Evolutionary conservation across 208 protist species (phyloP).

Genomic region (Trypanosoma scelopori): DNA sequence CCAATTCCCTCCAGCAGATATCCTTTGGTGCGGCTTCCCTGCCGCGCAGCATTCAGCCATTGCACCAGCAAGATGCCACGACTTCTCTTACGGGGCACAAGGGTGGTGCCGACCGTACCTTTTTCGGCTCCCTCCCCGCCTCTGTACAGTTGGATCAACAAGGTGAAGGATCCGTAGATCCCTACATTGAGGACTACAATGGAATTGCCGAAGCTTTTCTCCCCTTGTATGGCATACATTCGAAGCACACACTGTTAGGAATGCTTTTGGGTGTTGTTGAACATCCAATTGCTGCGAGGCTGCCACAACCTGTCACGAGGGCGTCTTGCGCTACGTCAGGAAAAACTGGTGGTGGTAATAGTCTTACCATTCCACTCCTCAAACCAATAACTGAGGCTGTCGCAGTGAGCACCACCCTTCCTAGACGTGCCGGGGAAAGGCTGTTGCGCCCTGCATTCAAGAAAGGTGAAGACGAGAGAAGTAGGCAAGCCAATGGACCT

Average conservation of each 20-base stretch:
- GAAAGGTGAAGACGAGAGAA: not conserved
- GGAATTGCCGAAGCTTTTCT: slow-evolving; percentile 55
- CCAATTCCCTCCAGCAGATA: slow-evolving; percentile 72
- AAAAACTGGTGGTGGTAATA: not conserved
- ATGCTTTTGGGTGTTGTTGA: slow-evolving; percentile 53
- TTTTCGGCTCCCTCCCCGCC: slow-evolving; percentile 36
- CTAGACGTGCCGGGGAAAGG: not conserved
- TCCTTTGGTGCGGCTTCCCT: slow-evolving; percentile 14
- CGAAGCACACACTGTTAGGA: slow-evolving; percentile 61
- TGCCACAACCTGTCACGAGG: not conserved
- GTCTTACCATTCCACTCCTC: slow-evolving; percentile 17
- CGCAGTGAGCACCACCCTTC: not conserved
- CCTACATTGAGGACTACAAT: slow-evolving; percentile 76
- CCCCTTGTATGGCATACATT: slow-evolving; percentile 35
- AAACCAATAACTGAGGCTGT: slow-evolving; percentile 13
- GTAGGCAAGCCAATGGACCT: not conserved
- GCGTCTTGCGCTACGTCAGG: not conserved
- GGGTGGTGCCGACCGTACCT: slow-evolving; percentile 25
- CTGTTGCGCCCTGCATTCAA: slow-evolving; percentile 20
- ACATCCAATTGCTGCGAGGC: slow-evolving; percentile 31
- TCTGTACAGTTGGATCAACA: slow-evolving; percentile 31
- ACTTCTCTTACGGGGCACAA: slow-evolving; percentile 7
- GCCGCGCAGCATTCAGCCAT: slow-evolving; percentile 38
- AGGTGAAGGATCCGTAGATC: slow-evolving; percentile 31
- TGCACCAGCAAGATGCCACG: slow-evolving; percentile 29